A percentile compares a stretch with the other conserved stretches of the same genome.
These are phyloP conservation scores for Diutina ranongensis DNA, from an alignment of 1,139 yeast species.

Conservation along the genomic window DNA sequence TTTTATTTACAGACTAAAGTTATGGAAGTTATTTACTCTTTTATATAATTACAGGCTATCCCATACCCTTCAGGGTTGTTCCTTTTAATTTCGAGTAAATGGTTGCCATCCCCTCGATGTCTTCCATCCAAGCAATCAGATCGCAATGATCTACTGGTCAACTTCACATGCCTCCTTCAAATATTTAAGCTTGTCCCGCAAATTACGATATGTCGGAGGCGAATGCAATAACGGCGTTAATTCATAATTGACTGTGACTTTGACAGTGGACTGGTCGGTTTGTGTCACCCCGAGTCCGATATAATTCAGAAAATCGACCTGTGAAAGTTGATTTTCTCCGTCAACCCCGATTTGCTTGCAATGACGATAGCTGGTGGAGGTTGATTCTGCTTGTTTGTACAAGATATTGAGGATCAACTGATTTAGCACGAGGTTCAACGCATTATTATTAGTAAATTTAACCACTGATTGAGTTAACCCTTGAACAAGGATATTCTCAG, in stretches of 20 bases:
- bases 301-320: background rate
- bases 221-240: background rate
- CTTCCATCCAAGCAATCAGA: too few relatives aligned
- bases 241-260: background rate
- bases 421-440: conserved; percentile 45
- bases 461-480: conserved; percentile 54
- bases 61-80: too few relatives aligned
- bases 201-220: background rate
- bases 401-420: conserved; percentile 52
- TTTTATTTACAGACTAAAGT: too few relatives aligned
- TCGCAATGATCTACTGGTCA: too few relatives aligned
- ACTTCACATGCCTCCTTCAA: background rate
- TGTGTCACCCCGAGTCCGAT: background rate
- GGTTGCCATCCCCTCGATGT: too few relatives aligned
- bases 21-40: too few relatives aligned
- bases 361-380: background rate
- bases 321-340: background rate
- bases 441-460: conserved; percentile 56
- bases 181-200: background rate
- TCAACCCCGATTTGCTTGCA: background rate
- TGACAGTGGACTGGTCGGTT: background rate
- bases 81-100: too few relatives aligned
- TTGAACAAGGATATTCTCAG: conserved; percentile 47
- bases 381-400: conserved; percentile 38
- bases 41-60: too few relatives aligned